phyloP scores from a whole-genome alignment of 768 basidiomycete genomes.

The Ramaria sp. region DNA sequence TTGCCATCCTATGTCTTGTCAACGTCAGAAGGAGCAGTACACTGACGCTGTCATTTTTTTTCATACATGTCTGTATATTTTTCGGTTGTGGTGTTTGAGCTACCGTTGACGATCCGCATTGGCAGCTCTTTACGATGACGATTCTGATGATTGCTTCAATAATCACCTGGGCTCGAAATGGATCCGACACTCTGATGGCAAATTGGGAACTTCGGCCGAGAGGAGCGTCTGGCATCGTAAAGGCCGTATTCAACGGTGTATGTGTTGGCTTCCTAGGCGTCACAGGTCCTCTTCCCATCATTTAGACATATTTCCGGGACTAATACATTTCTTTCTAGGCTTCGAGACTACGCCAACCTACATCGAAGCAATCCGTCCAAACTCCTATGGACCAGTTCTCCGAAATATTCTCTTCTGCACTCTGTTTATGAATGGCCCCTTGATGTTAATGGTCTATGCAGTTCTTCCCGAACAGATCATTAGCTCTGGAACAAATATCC shows the following conservation, averaged over 20 bases:
- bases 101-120: neutral
- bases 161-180: slow-evolving; percentile 41
- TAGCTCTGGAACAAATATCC: slow-evolving; percentile 43
- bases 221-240: slow-evolving; percentile 19
- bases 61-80: slow-evolving; percentile 41
- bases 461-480: slow-evolving; percentile 42
- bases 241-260: slow-evolving; percentile 49
- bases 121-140: slow-evolving; percentile 20
- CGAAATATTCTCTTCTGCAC: slow-evolving; percentile 55
- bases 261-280: slow-evolving; percentile 64
- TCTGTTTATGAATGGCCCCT: slow-evolving; percentile 39
- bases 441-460: slow-evolving; percentile 52
- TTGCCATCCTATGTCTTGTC: slow-evolving; percentile 42
- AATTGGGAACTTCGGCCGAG: slow-evolving; percentile 41
- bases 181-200: slow-evolving; percentile 32
- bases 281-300: slow-evolving; percentile 31
- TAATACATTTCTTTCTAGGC: slow-evolving; percentile 24
- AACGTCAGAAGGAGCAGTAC: slow-evolving; percentile 55
- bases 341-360: slow-evolving; percentile 43
- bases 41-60: slow-evolving; percentile 44
- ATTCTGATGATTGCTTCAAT: slow-evolving; percentile 36
- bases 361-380: slow-evolving; percentile 45
- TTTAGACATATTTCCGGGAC: neutral
- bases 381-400: slow-evolving; percentile 45
- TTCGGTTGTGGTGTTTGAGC: neutral